phyloP scores from a whole-genome alignment of 2,329 filamentous ascomycete species.

The Orbilia brochopaga region DNA sequence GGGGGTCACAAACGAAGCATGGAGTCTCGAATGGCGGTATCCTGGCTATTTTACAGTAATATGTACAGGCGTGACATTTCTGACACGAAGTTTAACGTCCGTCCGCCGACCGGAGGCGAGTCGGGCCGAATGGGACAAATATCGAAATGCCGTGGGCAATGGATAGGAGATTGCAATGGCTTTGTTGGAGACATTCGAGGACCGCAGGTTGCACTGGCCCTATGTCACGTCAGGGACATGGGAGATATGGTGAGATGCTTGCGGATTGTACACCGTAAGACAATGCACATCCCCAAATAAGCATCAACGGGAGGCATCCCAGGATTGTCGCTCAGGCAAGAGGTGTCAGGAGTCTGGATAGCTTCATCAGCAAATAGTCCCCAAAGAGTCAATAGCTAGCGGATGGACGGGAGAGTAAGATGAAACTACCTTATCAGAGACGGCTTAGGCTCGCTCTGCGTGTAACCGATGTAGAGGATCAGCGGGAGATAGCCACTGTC shows the following conservation, averaged over 20 bases:
- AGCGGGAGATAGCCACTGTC: constrained; percentile 44
- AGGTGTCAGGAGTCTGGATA: constrained; percentile 37
- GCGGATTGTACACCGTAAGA: background rate
- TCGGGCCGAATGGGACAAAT: background rate
- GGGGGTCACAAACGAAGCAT: background rate
- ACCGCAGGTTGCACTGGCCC: background rate
- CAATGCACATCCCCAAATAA: constrained; percentile 25
- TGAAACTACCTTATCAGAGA: constrained; percentile 38
- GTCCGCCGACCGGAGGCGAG: background rate
- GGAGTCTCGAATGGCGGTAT: background rate
- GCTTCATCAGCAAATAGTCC: constrained; percentile 23
- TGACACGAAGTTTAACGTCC: background rate
- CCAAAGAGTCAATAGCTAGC: constrained; percentile 14
- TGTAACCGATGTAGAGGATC: constrained; percentile 50
- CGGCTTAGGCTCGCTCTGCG: constrained; percentile 46
- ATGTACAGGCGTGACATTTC: background rate
- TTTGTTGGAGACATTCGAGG: background rate
- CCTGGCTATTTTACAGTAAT: background rate
- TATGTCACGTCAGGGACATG: background rate
- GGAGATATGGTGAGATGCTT: background rate
- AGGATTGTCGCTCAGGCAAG: constrained; percentile 34
- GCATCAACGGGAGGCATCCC: constrained; percentile 23
- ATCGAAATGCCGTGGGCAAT: background rate
- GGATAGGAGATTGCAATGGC: too few species aligned
- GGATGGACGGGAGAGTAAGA: background rate